Conservation (phyloP, 2,329 filamentous ascomycete species). For the Ceratocystiopsis minuta region DNA sequence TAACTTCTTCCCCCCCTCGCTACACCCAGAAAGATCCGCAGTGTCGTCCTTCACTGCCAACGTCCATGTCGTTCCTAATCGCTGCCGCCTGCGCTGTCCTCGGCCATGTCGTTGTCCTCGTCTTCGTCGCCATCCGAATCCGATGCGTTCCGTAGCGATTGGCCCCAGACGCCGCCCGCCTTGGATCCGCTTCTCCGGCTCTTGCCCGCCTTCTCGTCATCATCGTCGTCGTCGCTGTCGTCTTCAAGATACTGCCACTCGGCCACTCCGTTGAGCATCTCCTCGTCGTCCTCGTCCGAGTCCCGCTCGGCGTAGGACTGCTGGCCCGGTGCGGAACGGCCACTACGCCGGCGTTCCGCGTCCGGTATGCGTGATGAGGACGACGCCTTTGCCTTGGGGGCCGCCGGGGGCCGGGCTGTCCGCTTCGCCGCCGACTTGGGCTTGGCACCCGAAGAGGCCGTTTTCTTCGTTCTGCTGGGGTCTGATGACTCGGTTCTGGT, state of each 20-base stretch:
- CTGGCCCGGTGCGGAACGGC: constrained; percentile 25
- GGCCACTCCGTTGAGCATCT: constrained; percentile 43
- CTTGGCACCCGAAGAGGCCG: constrained; percentile 4
- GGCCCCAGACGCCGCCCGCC: constrained; percentile 2
- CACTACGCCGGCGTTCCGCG: constrained; percentile 35
- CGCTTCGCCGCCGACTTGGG: constrained; percentile 1
- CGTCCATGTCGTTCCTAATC: neutral
- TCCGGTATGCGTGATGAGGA: constrained; percentile 14
- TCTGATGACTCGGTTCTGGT: constrained; percentile 13
- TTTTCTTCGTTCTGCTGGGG: constrained; percentile 19
- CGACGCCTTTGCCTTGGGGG: neutral
- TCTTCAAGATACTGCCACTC: constrained; percentile 33
- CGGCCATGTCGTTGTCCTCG: neutral
- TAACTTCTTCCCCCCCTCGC: neutral
- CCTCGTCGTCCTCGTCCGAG: constrained; percentile 38
- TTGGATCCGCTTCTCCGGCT: neutral
- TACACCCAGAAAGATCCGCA: neutral
- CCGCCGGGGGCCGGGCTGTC: no score
- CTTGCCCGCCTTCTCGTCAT: neutral
- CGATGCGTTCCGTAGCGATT: constrained; percentile 5
- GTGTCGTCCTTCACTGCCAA: no score
- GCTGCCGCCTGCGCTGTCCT: constrained; percentile 3
- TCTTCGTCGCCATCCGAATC: constrained; percentile 2
- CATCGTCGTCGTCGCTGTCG: constrained; percentile 14
- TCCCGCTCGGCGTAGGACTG: constrained; percentile 38